Evolutionary conservation across 73 alveolate species (phyloP).

Genomic region (Effrenium voratum): DNA sequence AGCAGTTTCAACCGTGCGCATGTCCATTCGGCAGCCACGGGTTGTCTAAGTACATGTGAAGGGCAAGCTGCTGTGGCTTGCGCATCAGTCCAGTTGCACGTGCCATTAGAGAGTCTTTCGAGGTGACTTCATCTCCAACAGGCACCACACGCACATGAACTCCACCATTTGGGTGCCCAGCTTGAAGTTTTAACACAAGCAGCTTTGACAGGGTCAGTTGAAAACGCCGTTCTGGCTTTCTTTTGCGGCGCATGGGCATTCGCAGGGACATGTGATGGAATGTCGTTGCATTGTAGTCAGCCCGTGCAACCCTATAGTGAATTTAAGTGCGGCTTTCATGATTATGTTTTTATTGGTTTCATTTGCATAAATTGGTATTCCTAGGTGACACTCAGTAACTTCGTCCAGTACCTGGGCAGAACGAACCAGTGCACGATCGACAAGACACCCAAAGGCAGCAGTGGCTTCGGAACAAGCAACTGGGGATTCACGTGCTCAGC

Average conservation of each 20-base stretch:
- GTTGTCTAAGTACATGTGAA: too few relatives aligned
- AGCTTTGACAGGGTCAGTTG: not conserved
- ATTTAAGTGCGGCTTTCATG: not conserved
- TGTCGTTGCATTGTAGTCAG: too few relatives aligned
- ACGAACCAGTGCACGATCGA: conserved; percentile 82
- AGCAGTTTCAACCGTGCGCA: too few relatives aligned
- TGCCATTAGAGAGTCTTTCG: too few relatives aligned
- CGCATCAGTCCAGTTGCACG: too few relatives aligned
- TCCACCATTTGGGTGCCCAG: conserved; percentile 79
- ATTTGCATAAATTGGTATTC: too few relatives aligned
- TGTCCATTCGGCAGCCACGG: too few relatives aligned
- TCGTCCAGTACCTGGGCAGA: conserved; percentile 86
- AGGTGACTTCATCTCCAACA: conserved; percentile 62
- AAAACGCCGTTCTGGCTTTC: not conserved
- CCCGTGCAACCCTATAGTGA: too few relatives aligned
- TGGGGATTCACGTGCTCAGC: not conserved
- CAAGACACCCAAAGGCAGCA: conserved; percentile 73
- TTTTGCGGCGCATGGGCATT: too few relatives aligned
- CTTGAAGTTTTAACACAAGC: not conserved
- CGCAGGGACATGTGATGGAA: too few relatives aligned
- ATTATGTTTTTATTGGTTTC: not conserved
- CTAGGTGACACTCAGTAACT: conserved; percentile 81
- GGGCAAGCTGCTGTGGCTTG: too few relatives aligned
- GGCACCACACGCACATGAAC: conserved; percentile 89
- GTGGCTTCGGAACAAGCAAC: not conserved